phyloP scores from a whole-genome alignment of 345 rosid species.

The Hypericum perforatum region DNA sequence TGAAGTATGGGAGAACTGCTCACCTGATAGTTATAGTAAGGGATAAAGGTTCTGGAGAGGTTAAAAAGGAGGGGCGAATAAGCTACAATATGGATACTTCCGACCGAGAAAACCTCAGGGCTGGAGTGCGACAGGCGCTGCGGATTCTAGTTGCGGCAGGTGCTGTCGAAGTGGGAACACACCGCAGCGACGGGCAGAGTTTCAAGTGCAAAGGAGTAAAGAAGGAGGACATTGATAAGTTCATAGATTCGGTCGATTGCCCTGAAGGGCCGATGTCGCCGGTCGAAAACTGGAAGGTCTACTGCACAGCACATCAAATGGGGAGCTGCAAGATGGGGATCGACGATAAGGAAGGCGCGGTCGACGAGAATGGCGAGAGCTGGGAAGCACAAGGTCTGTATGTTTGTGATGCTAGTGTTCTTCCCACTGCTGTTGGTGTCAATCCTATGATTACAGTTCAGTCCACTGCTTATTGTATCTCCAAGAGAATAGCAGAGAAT shows the following conservation, averaged over 20 bases:
- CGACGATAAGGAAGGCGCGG: constrained; percentile 39
- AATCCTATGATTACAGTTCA: constrained; percentile 3
- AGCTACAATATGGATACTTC: constrained; percentile 26
- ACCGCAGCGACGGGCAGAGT: constrained; percentile 58
- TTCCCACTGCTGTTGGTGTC: not conserved
- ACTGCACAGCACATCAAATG: constrained; percentile 58
- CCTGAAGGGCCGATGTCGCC: constrained; percentile 34
- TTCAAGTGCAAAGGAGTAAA: constrained; percentile 35
- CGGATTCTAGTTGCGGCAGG: constrained; percentile 68
- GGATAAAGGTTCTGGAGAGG: constrained; percentile 35
- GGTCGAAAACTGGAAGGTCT: constrained; percentile 36
- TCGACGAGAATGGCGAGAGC: constrained; percentile 40
- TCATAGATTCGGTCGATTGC: constrained; percentile 28
- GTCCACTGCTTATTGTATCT: constrained; percentile 1
- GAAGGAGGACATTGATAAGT: constrained; percentile 35
- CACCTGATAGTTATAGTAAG: constrained; percentile 36
- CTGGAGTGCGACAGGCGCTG: constrained; percentile 48
- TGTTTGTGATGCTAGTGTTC: constrained; percentile 1
- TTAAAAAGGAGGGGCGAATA: constrained; percentile 25
- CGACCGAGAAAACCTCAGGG: constrained; percentile 51
- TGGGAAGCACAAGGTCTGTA: constrained; percentile 5
- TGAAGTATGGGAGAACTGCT: constrained; percentile 41
- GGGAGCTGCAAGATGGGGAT: constrained; percentile 73
- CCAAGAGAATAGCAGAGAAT: not conserved
- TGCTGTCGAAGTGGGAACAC: constrained; percentile 68